A percentile compares a stretch with the other conserved stretches of the same genome.
Evolutionary conservation across 768 basidiomycete species (phyloP).

Genomic region (Suillus sp.): DNA sequence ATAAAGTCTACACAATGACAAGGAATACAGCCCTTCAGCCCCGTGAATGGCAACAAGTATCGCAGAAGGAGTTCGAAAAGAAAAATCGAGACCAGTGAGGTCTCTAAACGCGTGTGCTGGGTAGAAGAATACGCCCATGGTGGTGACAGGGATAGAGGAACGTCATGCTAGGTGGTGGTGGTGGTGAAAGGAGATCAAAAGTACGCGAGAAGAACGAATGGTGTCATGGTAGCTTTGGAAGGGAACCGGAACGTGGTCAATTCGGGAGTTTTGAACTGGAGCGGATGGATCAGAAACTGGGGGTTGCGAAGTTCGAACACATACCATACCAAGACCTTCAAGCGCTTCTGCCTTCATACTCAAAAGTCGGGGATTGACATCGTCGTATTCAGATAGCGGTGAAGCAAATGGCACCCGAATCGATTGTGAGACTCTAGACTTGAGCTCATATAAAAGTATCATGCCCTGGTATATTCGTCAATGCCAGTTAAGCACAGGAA

Average conservation of each 20-base stretch:
- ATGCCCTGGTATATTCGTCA: conserved; percentile 53
- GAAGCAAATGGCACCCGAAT: conserved; percentile 67
- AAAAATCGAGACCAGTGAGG: conserved; percentile 21
- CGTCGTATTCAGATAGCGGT: conserved; percentile 71
- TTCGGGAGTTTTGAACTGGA: conserved; percentile 24
- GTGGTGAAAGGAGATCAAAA: conserved; percentile 26
- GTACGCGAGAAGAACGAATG: conserved; percentile 23
- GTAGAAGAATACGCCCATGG: conserved; percentile 20
- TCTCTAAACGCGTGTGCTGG: conserved; percentile 23
- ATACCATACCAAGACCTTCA: conserved; percentile 71
- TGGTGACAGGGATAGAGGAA: conserved; percentile 18
- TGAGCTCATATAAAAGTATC: conserved; percentile 64
- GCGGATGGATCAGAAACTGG: neutral
- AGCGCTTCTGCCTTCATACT: conserved; percentile 78
- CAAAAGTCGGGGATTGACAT: conserved; percentile 77
- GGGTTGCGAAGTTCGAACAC: no score
- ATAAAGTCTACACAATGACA: conserved; percentile 32
- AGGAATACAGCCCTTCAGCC: conserved; percentile 31
- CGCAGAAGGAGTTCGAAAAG: conserved; percentile 15
- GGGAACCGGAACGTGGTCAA: conserved; percentile 50
- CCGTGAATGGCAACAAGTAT: conserved; percentile 17
- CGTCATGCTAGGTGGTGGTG: conserved; percentile 14
- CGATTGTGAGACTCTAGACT: conserved; percentile 43
- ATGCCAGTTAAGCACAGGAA: neutral
- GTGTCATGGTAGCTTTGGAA: conserved; percentile 30